Conservation (phyloP, 352 stramenopile species). For the Vaucheria bursata region DNA sequence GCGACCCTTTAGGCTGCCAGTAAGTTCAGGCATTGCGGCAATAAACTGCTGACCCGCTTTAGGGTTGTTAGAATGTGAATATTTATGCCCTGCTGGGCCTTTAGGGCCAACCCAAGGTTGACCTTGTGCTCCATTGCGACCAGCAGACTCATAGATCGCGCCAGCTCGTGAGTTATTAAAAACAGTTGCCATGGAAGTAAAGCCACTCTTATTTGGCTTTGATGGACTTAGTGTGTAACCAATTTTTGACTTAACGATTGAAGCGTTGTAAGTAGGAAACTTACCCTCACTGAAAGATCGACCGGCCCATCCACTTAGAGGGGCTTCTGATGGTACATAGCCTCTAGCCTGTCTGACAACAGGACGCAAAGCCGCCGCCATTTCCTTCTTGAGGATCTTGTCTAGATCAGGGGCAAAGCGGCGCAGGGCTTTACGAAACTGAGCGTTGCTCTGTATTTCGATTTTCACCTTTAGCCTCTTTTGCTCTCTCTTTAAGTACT, state of each 20-base stretch:
- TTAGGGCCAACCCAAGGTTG: slow-evolving; percentile 4
- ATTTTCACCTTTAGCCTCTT: slow-evolving; percentile 8
- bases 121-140: slow-evolving; percentile 4
- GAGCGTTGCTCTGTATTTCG: slow-evolving; percentile 5
- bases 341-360: slow-evolving; percentile 4
- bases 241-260: slow-evolving; percentile 9
- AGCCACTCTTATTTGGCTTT: slow-evolving; percentile 7
- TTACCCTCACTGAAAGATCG: slow-evolving; percentile 6
- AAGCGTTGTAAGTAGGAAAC: slow-evolving; percentile 7
- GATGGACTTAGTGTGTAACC: slow-evolving; percentile 6
- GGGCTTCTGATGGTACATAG: slow-evolving; percentile 5
- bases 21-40: slow-evolving; percentile 5
- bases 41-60: slow-evolving; percentile 6
- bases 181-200: slow-evolving; percentile 7
- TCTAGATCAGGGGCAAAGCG: slow-evolving; percentile 4
- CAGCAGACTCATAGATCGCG: slow-evolving; percentile 4
- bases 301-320: slow-evolving; percentile 4
- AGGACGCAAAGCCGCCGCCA: slow-evolving; percentile 2
- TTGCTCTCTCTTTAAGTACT: slow-evolving; percentile 8
- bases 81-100: slow-evolving; percentile 4
- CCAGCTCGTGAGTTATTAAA: slow-evolving; percentile 7
- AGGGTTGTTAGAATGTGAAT: slow-evolving; percentile 8
- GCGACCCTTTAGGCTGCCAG: slow-evolving; percentile 3
- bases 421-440: slow-evolving; percentile 4
- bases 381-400: slow-evolving; percentile 7